Evolutionary conservation across 2,329 filamentous ascomycete species (phyloP), one percentile per base, ranked within the genome.

Genomic region (Xylaria hypoxylon): DNA sequence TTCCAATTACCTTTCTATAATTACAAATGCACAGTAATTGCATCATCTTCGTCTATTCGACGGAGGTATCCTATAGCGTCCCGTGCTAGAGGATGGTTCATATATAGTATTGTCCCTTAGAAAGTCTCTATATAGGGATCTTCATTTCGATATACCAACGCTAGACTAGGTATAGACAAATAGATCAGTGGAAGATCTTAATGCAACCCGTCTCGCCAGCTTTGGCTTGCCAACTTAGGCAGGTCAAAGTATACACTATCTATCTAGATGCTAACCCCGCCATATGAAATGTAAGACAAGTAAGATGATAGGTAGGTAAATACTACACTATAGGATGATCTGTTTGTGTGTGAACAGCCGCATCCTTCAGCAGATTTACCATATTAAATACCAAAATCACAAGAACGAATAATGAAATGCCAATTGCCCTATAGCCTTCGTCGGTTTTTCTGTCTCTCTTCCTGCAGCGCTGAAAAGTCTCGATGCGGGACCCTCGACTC

Each of bases 171-270:
- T 24, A 35, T 26, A 42, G 10, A 65, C 61, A n/a, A 56, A 53
- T 42, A 47, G 44, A 31, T 56, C 19, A 50, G 24, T 53, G 51
- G 58, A 33, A 63, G 56, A 61, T 65, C 45, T 63, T 48, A 50
- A 53, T 59, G 56, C 61, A 53, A 68, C 63, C 65, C 69, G 61
- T 59, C 65, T 64, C 57, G 63, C 58, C 58, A 62, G 58, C 59
- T 53, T 60, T 62, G 57, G 53, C 61, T 69, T 71, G 50, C 68
- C 70, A 42, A 59, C 63, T 68, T 70, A 66, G 68, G 70, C 66
- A 71, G 68, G 68, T 70, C 61, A 31, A 64, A 62, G 35, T 10
- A 35, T 5, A 24, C 50, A 47, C 45, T 52, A 57, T 22, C 57
- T 28, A 45, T 8, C 24, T 26, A 51, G 45, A 48, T 52, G 44